A percentile compares a stretch with the other conserved stretches of the same genome.
Evolutionary conservation across 805 yeast species (phyloP).

Genomic region (Spathaspora boniae): DNA sequence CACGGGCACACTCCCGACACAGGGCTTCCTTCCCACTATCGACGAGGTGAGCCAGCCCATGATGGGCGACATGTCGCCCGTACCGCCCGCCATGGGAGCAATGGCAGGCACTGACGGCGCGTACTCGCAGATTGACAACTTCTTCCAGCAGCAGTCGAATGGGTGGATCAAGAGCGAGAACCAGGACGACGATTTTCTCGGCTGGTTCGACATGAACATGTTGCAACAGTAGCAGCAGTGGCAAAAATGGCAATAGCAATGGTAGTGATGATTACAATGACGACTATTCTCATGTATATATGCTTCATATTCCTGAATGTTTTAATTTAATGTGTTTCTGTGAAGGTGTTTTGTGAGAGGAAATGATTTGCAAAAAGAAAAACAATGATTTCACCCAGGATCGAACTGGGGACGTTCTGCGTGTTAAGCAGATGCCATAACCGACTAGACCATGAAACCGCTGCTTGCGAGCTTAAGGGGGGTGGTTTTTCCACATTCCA

Average conservation of each 20-base stretch:
- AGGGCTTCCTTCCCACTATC: constrained; percentile 2
- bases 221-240: constrained; percentile 14
- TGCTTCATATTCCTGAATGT: background rate
- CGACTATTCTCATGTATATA: background rate
- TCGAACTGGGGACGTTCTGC: constrained; percentile 99
- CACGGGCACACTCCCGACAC: too few species aligned
- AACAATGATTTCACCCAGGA: constrained; percentile 97
- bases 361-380: constrained; percentile 13
- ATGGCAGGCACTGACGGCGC: too few species aligned
- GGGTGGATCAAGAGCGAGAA: constrained; percentile 74
- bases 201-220: constrained; percentile 83
- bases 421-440: constrained; percentile 99
- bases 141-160: constrained; percentile 76
- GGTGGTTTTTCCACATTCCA: too few species aligned
- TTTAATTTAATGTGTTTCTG: background rate
- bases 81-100: constrained; percentile 26
- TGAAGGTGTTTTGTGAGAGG: background rate
- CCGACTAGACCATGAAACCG: constrained; percentile 99
- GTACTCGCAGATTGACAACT: constrained; percentile 36
- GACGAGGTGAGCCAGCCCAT: constrained; percentile 4
- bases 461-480: too few species aligned
- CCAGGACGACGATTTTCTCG: constrained; percentile 79
- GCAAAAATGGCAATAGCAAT: too few species aligned
- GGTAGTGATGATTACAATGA: too few species aligned
- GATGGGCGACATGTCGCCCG: background rate